These are phyloP conservation scores for Trifolium repens DNA, from an alignment of 306 rosid genomes.

Conservation along the genomic window DNA sequence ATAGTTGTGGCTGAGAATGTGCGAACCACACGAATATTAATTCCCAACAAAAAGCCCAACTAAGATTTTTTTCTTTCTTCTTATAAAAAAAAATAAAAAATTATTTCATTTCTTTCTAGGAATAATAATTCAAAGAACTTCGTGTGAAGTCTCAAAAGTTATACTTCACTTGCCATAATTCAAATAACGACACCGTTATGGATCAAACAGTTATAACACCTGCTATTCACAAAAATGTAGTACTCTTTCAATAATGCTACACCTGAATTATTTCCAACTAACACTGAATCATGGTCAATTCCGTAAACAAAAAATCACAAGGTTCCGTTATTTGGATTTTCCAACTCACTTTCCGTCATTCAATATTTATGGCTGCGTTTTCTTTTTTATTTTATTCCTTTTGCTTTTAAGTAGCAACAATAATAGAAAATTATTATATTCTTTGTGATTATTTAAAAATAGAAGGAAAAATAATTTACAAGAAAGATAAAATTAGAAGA, in stretches of 20 bases:
- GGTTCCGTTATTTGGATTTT: slow-evolving; percentile 21
- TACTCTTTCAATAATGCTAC: background rate
- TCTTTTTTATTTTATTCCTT: background rate
- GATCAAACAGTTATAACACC: slow-evolving; percentile 34
- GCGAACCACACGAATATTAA: slow-evolving; percentile 47
- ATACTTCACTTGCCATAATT: no score
- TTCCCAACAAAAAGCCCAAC: background rate
- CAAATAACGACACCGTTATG: slow-evolving; percentile 30
- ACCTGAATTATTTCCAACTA: background rate
- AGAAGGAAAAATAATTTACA: no score
- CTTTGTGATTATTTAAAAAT: no score
- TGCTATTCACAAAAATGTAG: background rate
- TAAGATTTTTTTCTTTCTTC: no score
- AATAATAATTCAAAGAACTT: no score
- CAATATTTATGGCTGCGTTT: background rate
- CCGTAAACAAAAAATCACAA: background rate
- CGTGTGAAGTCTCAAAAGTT: no score
- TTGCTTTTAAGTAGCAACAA: slow-evolving; percentile 6
- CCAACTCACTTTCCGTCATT: slow-evolving; percentile 1
- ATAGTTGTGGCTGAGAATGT: slow-evolving; percentile 36
- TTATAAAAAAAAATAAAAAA: no score
- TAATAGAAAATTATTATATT: no score
- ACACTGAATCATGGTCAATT: background rate
- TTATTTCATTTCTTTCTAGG: no score
- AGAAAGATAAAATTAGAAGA: no score